Percentiles rank a stretch among this genome's conserved stretches.
These are phyloP conservation scores for Quercus engelmannii DNA, from an alignment of 306 rosid species.

Conservation along the genomic window DNA sequence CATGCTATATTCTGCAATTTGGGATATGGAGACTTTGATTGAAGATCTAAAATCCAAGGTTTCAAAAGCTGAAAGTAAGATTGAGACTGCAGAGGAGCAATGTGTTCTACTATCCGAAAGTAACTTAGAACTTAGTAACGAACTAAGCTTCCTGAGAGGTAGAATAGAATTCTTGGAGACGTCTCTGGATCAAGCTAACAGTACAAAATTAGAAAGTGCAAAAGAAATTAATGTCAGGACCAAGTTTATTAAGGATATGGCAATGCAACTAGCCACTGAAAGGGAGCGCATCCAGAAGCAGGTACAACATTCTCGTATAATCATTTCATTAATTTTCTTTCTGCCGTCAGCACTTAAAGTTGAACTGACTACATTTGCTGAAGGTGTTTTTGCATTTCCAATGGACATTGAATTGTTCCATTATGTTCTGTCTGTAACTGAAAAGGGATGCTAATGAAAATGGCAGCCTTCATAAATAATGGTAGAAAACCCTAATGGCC, in stretches of 20 bases:
- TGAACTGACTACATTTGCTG: neutral
- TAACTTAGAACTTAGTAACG: slow-evolving; percentile 56
- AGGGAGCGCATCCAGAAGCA: slow-evolving; percentile 72
- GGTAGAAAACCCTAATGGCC: neutral
- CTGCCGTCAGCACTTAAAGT: neutral
- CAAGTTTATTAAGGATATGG: slow-evolving; percentile 72
- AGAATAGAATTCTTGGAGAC: slow-evolving; percentile 49
- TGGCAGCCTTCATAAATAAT: neutral
- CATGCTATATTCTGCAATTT: slow-evolving; percentile 90
- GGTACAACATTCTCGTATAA: slow-evolving; percentile 41
- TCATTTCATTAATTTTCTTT: neutral
- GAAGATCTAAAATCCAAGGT: slow-evolving; percentile 94
- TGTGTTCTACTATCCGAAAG: slow-evolving; percentile 58
- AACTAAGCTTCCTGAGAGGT: slow-evolving; percentile 55
- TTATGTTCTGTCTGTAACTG: neutral
- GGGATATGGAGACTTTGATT: slow-evolving; percentile 96
- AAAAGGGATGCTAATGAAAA: neutral
- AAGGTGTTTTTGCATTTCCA: neutral
- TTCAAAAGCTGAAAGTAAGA: slow-evolving; percentile 67
- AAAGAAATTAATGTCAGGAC: slow-evolving; percentile 55
- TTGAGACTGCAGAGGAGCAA: slow-evolving; percentile 61
- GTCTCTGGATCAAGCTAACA: slow-evolving; percentile 58
- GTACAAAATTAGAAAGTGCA: slow-evolving; percentile 41
- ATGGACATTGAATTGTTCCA: neutral
- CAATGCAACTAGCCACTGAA: slow-evolving; percentile 58